phyloP scores from a whole-genome alignment of 1,284 basidiomycete species.

The Malassezia equina region DNA sequence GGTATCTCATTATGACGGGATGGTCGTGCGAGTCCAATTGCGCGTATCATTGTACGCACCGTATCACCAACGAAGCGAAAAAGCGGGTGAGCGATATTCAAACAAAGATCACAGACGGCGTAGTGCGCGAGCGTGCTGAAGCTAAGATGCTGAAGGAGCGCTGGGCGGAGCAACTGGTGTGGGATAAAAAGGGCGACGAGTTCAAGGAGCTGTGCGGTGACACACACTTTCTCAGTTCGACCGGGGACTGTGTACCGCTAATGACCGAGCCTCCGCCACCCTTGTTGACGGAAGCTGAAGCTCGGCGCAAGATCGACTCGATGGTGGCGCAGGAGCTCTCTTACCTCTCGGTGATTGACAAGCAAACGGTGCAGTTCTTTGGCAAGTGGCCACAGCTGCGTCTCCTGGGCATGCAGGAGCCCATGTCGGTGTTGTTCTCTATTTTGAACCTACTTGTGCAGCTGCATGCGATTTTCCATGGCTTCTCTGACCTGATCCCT shows the following conservation, averaged over 20 bases:
- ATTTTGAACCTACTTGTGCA: constrained; percentile 64
- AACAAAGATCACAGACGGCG: constrained; percentile 40
- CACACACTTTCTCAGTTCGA: background rate
- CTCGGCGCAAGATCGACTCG: background rate
- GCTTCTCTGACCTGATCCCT: constrained; percentile 25
- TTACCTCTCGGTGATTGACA: constrained; percentile 30
- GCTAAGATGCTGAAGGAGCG: constrained; percentile 1
- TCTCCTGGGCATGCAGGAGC: constrained; percentile 71
- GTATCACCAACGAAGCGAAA: constrained; percentile 61
- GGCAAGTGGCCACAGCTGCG: constrained; percentile 68
- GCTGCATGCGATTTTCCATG: constrained; percentile 21
- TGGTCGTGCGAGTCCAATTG: constrained; percentile 79
- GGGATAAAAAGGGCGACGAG: background rate
- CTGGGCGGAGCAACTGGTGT: constrained; percentile 5
- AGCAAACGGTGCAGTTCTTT: constrained; percentile 51
- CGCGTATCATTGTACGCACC: constrained; percentile 77
- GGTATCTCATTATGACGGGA: constrained; percentile 52
- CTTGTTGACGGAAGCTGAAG: background rate
- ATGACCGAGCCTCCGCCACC: constrained; percentile 1
- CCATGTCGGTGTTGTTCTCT: constrained; percentile 80
- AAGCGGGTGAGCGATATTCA: constrained; percentile 28
- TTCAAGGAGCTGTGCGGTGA: background rate
- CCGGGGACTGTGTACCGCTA: constrained; percentile 8
- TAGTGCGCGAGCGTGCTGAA: constrained; percentile 10
- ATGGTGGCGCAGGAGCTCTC: constrained; percentile 22